Evolutionary conservation across 805 yeast genomes (phyloP).

Genomic region (Metschnikowia cerradonensis): DNA sequence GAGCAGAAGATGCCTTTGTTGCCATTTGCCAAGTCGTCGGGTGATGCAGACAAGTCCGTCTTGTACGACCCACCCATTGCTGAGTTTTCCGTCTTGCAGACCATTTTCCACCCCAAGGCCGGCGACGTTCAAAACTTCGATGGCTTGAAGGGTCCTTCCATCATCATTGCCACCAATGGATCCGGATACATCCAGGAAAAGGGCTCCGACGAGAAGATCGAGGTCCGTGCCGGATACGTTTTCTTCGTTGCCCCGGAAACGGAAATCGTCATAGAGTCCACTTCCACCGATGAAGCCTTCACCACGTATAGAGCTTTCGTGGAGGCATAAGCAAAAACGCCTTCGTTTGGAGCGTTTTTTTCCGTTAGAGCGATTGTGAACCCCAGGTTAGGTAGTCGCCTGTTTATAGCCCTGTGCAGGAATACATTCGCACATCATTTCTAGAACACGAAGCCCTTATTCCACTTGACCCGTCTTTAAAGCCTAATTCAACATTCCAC

Average conservation of each 20-base stretch:
- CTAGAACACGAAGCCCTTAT: not conserved
- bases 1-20: conserved; percentile 85
- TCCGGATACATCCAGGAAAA: conserved; percentile 53
- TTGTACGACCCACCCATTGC: conserved; percentile 95
- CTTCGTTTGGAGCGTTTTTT: not conserved
- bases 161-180: conserved; percentile 81
- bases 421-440: not conserved
- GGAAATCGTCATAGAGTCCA: conserved; percentile 55
- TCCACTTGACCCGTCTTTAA: no score
- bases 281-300: conserved; percentile 46
- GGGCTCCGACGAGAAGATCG: conserved; percentile 29
- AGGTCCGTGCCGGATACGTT: conserved; percentile 69
- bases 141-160: conserved; percentile 80
- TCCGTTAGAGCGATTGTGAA: no score
- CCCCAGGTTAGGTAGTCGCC: not conserved
- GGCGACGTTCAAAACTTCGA: conserved; percentile 54
- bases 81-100: conserved; percentile 91
- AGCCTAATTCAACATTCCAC: not conserved
- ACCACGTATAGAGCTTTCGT: conserved; percentile 89
- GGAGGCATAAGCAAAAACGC: conserved; percentile 44
- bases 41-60: conserved; percentile 56
- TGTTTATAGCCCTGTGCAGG: not conserved
- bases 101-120: conserved; percentile 49
- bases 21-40: conserved; percentile 54
- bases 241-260: conserved; percentile 80